Evolutionary conservation across 2,329 filamentous ascomycete genomes (phyloP), one percentile per base, ranked within the genome.

Genomic region (Cadophora gregata): DNA sequence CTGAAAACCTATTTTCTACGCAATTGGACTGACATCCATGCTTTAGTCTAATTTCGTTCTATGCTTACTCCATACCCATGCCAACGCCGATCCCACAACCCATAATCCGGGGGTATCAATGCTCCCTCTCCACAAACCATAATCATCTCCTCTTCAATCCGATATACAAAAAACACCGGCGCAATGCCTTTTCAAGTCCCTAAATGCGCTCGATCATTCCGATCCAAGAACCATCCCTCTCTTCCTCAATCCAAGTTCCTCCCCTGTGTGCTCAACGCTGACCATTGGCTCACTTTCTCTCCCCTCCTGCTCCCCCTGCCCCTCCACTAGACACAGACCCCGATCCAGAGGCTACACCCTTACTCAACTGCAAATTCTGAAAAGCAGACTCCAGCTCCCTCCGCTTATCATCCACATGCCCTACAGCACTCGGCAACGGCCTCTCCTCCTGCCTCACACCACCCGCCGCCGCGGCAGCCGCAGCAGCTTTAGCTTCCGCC

Each of bases 361-460:
- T 51, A n/a, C 53, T 33, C 1, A 55, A 21, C 36, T 55, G 31
- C 53, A 64, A 29, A 42, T 42, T 65, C 38, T 64, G 66, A n/a
- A 71, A 61, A 58, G 67, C 67, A 45, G 58, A 66, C 55, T 69
- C 65, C 50, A 71, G 61, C 62, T 69, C 69, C 29, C 48, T 59
- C n/a, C 67, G 64, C 36, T 68, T 69, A 2, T 60, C 61, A 50
- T 71, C 69, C 1, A 71, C 50, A 48, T 71, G 65, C 21, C 64
- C 47, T 10, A 61, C 62, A 25, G 25, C 42, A 42, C 25, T 53
- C 10, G 62, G 36, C 47, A 33, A 42, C 21, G 66, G 55, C 45
- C 31, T 36, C 14, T 31, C 21, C 24, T 63, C 51, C n/a, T 45
- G 59, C 24, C 25, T 65, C 21, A 25, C 38, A 47, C 10, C 55